phyloP scores from a whole-genome alignment of 2,329 filamentous ascomycete genomes.

The Onygena corvina region DNA sequence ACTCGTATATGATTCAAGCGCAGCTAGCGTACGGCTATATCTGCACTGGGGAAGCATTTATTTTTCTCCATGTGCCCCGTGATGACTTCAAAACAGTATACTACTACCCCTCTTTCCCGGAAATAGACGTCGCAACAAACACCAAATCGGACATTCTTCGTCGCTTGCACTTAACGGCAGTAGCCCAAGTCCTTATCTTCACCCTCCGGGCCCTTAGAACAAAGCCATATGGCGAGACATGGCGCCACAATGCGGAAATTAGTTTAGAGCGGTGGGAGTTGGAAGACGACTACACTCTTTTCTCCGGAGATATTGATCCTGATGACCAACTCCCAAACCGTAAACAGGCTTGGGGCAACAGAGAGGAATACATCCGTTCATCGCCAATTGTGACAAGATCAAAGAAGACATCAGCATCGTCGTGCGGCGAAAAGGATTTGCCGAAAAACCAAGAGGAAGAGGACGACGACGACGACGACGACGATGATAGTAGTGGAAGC shows the following conservation, averaged over 20 bases:
- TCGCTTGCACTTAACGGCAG: conserved; percentile 24
- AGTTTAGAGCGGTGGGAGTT: conserved; percentile 19
- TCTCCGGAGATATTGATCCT: neutral
- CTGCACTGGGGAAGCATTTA: conserved; percentile 34
- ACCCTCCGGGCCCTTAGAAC: conserved; percentile 20
- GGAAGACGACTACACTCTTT: conserved; percentile 17
- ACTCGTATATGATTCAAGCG: conserved; percentile 40
- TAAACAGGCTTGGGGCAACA: conserved; percentile 1
- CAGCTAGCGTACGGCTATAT: conserved; percentile 37
- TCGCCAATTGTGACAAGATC: conserved; percentile 8
- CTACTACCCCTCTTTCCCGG: conserved; percentile 26
- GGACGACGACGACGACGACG: neutral
- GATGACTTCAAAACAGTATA: conserved; percentile 22
- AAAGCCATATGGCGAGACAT: conserved; percentile 14
- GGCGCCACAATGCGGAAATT: conserved; percentile 13
- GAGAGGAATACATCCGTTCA: conserved; percentile 1
- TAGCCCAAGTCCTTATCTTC: conserved; percentile 25
- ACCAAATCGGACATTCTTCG: conserved; percentile 17
- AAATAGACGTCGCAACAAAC: conserved; percentile 20
- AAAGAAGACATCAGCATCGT: neutral
- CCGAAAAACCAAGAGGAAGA: neutral
- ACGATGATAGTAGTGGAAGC: neutral
- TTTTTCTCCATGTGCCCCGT: conserved; percentile 32
- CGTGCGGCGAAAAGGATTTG: neutral
- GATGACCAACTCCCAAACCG: neutral